A percentile compares a stretch with the other conserved stretches of the same genome.
Evolutionary conservation across 2,329 filamentous ascomycete genomes (phyloP).

Genomic region (Juglanconis juglandina): DNA sequence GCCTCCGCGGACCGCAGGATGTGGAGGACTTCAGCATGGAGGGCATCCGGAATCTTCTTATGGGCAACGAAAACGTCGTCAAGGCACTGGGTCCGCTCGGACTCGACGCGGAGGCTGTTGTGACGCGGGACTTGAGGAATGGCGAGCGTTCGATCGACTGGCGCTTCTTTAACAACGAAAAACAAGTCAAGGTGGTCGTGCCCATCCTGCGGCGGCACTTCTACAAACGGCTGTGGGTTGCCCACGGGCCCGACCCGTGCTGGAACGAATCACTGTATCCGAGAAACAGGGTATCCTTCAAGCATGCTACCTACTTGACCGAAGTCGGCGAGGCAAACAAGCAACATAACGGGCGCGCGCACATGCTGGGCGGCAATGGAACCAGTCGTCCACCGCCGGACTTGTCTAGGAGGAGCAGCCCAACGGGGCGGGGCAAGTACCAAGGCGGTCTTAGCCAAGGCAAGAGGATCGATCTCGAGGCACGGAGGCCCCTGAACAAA

Average conservation of each 20-base stretch:
- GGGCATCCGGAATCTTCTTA: not conserved
- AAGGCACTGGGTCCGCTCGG: not conserved
- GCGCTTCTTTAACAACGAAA: constrained; percentile 2
- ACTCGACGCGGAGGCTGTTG: not conserved
- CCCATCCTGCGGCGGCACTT: not conserved
- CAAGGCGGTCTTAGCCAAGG: too few species aligned
- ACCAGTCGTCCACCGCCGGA: too few species aligned
- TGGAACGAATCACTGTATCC: not conserved
- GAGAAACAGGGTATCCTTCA: not conserved
- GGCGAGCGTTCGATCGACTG: not conserved
- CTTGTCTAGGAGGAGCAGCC: not conserved
- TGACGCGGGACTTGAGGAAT: not conserved
- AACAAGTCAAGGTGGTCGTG: not conserved
- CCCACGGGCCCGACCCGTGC: not conserved
- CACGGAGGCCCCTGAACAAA: not conserved
- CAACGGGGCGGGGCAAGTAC: not conserved
- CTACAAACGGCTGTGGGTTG: not conserved
- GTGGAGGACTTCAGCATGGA: not conserved
- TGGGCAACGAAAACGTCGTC: not conserved
- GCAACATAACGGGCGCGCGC: not conserved
- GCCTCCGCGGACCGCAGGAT: not conserved
- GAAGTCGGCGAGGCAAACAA: not conserved
- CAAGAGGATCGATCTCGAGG: too few species aligned
- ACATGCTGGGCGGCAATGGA: too few species aligned
- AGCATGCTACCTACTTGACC: not conserved